phyloP scores from a whole-genome alignment of 306 rosid genomes.

The Spatholobus suberectus region DNA sequence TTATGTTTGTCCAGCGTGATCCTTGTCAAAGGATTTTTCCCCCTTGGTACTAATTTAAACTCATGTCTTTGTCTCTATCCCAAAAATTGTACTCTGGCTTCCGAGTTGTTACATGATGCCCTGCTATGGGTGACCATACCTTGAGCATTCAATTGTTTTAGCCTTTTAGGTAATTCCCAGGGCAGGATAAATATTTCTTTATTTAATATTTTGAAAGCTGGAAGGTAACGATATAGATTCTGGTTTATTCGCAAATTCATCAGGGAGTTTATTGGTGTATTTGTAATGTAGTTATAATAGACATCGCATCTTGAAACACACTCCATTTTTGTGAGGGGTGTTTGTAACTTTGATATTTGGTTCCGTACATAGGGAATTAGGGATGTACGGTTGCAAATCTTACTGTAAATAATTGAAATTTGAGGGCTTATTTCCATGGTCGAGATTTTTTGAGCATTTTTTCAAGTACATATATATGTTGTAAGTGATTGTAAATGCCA shows the following conservation, averaged over 20 bases:
- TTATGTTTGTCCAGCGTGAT: background rate
- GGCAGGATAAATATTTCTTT: background rate
- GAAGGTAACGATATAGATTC: background rate
- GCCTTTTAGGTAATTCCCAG: background rate
- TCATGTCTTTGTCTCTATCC: background rate
- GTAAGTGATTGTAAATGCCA: background rate
- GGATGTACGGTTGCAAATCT: background rate
- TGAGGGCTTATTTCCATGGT: conserved; percentile 15
- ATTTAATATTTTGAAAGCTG: background rate
- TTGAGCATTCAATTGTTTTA: conserved; percentile 22
- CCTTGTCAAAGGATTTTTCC: background rate
- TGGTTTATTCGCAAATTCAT: background rate
- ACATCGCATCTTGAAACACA: conserved; percentile 15
- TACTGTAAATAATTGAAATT: conserved; percentile 9
- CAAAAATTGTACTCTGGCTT: conserved; percentile 10
- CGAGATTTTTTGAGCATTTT: background rate
- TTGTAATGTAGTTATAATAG: background rate
- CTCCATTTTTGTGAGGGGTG: background rate
- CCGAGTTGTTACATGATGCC: conserved; percentile 27
- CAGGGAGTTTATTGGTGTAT: background rate
- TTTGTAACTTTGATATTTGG: conserved; percentile 6
- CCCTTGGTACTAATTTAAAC: background rate
- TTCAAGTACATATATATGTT: conserved; percentile 1
- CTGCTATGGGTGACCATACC: conserved; percentile 1
- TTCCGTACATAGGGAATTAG: background rate